Conservation (phyloP, 768 basidiomycete genomes). For the Holtermannia corniformis region DNA sequence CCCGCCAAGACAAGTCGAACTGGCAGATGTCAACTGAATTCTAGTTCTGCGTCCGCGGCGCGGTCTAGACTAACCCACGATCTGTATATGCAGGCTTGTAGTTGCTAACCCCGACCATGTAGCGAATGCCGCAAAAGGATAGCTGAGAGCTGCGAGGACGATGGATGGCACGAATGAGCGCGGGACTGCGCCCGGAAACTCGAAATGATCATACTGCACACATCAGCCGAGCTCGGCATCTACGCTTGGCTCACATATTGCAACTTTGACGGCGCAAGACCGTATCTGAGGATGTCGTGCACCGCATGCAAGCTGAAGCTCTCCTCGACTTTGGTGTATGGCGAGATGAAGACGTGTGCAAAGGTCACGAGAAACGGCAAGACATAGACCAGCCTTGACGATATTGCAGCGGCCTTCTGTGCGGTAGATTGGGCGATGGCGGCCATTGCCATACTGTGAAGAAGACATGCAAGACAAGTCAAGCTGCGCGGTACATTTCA, state of each 20-base stretch:
- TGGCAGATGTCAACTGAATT: conserved; percentile 43
- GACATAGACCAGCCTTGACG: no score
- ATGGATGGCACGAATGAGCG: conserved; percentile 75
- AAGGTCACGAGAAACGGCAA: conserved; percentile 17
- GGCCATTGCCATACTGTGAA: no score
- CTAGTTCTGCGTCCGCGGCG: no score
- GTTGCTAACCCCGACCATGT: conserved; percentile 45
- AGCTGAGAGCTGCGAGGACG: conserved; percentile 53
- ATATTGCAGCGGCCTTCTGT: no score
- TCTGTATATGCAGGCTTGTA: conserved; percentile 60
- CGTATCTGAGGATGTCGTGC: conserved; percentile 78
- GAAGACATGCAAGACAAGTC: no score
- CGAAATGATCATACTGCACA: conserved; percentile 75
- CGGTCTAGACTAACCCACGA: conserved; percentile 60
- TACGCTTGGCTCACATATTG: background rate
- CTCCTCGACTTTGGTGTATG: conserved; percentile 95
- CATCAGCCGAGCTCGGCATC: conserved; percentile 1
- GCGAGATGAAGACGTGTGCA: conserved; percentile 64
- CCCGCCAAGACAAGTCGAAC: conserved; percentile 66
- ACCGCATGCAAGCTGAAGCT: conserved; percentile 87
- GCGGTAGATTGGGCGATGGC: no score
- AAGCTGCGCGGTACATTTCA: no score
- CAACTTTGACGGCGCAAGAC: conserved; percentile 40
- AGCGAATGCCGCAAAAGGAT: conserved; percentile 48
- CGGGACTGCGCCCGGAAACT: conserved; percentile 81